phyloP scores from a whole-genome alignment of 306 rosid genomes.

The Prunus mira region DNA sequence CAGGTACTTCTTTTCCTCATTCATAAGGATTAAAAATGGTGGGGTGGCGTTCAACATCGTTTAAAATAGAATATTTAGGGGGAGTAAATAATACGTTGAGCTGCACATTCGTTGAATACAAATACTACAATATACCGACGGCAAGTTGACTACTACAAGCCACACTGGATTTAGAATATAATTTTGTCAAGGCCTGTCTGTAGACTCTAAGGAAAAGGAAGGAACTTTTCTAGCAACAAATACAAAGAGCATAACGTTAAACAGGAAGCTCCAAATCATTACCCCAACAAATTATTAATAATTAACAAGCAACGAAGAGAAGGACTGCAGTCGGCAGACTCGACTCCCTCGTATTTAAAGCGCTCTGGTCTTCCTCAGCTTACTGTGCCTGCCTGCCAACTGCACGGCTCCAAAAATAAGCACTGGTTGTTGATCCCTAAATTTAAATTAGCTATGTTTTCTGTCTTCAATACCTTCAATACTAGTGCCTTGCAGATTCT shows the following conservation, averaged over 20 bases:
- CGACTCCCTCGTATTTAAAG: not conserved
- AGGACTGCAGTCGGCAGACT: not conserved
- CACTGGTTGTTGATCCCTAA: too few relatives aligned
- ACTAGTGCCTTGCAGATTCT: not conserved
- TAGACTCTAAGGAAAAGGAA: not conserved
- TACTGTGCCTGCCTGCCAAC: not conserved
- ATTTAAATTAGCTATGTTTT: too few relatives aligned
- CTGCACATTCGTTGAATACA: not conserved
- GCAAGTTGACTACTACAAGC: not conserved
- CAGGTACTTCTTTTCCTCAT: too few relatives aligned
- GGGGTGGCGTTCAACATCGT: not conserved
- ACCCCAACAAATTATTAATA: not conserved
- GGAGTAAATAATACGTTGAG: not conserved
- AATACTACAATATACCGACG: not conserved
- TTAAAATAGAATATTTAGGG: too few relatives aligned
- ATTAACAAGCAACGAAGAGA: not conserved
- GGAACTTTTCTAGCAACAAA: too few relatives aligned
- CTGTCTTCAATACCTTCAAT: not conserved
- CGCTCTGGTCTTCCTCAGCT: not conserved
- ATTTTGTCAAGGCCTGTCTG: not conserved
- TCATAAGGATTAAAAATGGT: too few relatives aligned
- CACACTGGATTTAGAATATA: slow-evolving; percentile 1
- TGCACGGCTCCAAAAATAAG: too few relatives aligned
- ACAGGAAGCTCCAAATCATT: not conserved
- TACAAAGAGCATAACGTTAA: not conserved